These are phyloP conservation scores for Pseudogymnoascus sp. DNA, from an alignment of 2,329 filamentous ascomycete genomes.

Conservation along the genomic window DNA sequence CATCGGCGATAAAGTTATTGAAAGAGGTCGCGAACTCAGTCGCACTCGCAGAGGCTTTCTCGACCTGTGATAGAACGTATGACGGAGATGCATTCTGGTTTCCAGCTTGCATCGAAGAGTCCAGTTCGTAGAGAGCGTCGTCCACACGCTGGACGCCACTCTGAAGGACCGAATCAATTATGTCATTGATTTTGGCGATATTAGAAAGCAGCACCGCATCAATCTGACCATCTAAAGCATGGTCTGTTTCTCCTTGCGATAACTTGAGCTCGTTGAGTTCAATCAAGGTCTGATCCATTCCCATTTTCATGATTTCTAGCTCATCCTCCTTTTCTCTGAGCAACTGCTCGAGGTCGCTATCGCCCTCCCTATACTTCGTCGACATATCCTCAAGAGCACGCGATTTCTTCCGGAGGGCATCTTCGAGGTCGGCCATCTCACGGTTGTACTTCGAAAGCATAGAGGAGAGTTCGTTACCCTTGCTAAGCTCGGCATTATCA, in stretches of 20 bases:
- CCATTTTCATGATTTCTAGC: conserved; percentile 94
- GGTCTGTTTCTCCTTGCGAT: conserved; percentile 66
- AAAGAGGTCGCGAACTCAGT: conserved; percentile 98
- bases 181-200: conserved; percentile 88
- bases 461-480: conserved; percentile 89
- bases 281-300: conserved; percentile 91
- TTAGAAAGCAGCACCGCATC: conserved; percentile 82
- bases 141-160: conserved; percentile 89
- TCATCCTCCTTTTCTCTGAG: conserved; percentile 95
- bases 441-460: conserved; percentile 95
- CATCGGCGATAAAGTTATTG: conserved; percentile 97
- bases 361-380: conserved; percentile 68
- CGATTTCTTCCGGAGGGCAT: conserved; percentile 81
- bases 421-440: conserved; percentile 93
- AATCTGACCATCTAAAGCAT: conserved; percentile 80
- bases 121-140: conserved; percentile 91
- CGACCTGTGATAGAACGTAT: conserved; percentile 92
- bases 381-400: conserved; percentile 78
- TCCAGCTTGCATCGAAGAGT: conserved; percentile 95
- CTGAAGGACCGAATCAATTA: conserved; percentile 94
- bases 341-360: conserved; percentile 75
- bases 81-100: conserved; percentile 96
- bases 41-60: conserved; percentile 88
- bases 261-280: conserved; percentile 83
- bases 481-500: conserved; percentile 84